Conservation (phyloP, 2,329 filamentous ascomycete genomes). For the Parascedosporium putredinis region DNA sequence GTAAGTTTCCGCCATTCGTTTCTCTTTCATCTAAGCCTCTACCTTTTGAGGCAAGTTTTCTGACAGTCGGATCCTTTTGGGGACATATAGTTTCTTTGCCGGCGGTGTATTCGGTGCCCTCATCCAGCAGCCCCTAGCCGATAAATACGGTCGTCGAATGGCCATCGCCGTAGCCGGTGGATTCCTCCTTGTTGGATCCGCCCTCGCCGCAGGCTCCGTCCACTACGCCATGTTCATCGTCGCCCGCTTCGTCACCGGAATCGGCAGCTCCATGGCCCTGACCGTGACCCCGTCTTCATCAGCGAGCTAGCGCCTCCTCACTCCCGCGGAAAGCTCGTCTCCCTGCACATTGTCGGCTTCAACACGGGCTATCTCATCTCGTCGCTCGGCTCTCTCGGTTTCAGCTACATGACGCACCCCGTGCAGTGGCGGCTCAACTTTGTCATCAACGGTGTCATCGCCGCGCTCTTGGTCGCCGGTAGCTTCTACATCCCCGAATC, state of each 20-base stretch:
- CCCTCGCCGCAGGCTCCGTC: background rate
- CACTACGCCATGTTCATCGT: conserved; percentile 2
- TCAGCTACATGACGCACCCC: conserved; percentile 1
- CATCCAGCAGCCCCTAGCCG: background rate
- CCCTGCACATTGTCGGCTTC: background rate
- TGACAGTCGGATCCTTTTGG: too few relatives aligned
- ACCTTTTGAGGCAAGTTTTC: too few relatives aligned
- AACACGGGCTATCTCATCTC: background rate
- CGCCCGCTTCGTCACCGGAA: background rate
- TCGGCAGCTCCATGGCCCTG: background rate
- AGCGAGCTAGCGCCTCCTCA: conserved; percentile 1
- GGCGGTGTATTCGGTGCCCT: background rate
- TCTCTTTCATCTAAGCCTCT: background rate
- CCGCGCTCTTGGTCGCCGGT: background rate
- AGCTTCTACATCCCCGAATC: background rate
- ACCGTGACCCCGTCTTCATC: background rate
- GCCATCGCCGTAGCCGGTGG: background rate
- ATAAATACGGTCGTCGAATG: background rate
- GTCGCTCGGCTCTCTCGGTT: background rate
- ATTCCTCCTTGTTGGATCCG: background rate
- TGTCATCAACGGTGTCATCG: background rate
- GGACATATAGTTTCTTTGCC: background rate
- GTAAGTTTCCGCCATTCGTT: background rate
- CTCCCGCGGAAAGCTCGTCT: background rate
- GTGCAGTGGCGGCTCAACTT: conserved; percentile 1